A percentile compares a stretch with the other conserved stretches of the same genome.
Conservation (phyloP, 2,329 filamentous ascomycete genomes). For the Parastagonospora nodorum region DNA sequence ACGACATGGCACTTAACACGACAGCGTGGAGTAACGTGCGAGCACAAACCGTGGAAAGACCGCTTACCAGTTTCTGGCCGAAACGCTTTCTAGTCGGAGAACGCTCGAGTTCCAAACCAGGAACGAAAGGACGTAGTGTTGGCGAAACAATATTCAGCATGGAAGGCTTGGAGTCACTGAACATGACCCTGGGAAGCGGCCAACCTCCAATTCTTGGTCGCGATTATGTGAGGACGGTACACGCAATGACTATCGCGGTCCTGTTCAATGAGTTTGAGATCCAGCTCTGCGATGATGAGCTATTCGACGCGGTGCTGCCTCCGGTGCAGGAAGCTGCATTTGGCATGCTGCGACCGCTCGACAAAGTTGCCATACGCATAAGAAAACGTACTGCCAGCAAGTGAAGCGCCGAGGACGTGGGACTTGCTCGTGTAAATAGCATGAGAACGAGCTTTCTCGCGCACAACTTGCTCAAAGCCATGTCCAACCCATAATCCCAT, state of each 20-base stretch:
- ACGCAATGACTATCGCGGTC: slow-evolving; percentile 28
- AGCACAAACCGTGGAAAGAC: slow-evolving; percentile 16
- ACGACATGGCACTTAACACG: slow-evolving; percentile 29
- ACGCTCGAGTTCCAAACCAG: not conserved
- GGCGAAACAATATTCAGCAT: slow-evolving; percentile 11
- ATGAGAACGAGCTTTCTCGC: too few relatives aligned
- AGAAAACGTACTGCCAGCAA: slow-evolving; percentile 21
- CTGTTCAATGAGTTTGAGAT: slow-evolving; percentile 33
- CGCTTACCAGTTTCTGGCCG: slow-evolving; percentile 34
- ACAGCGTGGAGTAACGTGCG: slow-evolving; percentile 28
- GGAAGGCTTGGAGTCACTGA: slow-evolving; percentile 20
- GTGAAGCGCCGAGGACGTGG: too few relatives aligned
- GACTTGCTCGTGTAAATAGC: too few relatives aligned
- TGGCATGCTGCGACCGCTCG: slow-evolving; percentile 24
- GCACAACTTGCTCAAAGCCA: too few relatives aligned
- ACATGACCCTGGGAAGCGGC: slow-evolving; percentile 10
- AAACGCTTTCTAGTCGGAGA: slow-evolving; percentile 28
- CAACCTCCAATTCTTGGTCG: slow-evolving; percentile 13
- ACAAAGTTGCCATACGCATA: slow-evolving; percentile 28
- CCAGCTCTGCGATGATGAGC: slow-evolving; percentile 28
- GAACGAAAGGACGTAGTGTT: not conserved
- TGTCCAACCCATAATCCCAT: too few relatives aligned
- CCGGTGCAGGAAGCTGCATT: slow-evolving; percentile 19
- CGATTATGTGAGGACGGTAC: slow-evolving; percentile 21
- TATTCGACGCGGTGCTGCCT: slow-evolving; percentile 23